Base-by-base conservation (phyloP, 495 filamentous ascomycete species). In the Lepraria neglecta region DNA sequence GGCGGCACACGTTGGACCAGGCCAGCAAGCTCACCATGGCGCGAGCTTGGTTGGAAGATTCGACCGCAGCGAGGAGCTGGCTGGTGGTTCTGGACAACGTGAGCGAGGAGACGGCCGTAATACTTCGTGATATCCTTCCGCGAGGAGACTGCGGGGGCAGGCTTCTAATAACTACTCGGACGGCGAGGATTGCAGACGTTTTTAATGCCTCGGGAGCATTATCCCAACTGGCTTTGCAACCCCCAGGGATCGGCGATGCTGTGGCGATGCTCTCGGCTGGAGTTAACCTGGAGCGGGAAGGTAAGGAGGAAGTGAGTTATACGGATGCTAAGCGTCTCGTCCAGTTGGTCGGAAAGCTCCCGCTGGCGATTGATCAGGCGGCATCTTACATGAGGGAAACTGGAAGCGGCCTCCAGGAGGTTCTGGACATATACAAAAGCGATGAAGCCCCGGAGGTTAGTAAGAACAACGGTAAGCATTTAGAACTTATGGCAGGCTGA, bases 291-390 rank as follows among this genome's bases (percentile, higher is more conserved):
- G 46, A 44, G n/a, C 30, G 31, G 52, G 35, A 63, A 21, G 21
- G 11, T 30, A 44, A 3, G 21, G 28, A 5, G 3, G 44, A 59
- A 51, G 31, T 30, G 14, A 58, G 44, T n/a, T 53, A 52, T 63
- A 30, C 28, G 42, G 45, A 53, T 58, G 17, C 42, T 51, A 54
- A 58, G 55, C 30, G 33, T 27, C 28, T 63, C 17, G 38, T 63
- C n/a, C 55, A 28, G 45, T 48, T 24, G 17, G 61, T 63, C 30
- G 61, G 53, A 53, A 50, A 50, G 21, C 44, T 63, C n/a, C 61
- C 55, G 21, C 54, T 63, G 44, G 61, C 61, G 3, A 63, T 63
- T 44, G 51, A 63, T 27, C 43, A 63, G 46, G 61, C 61, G 5
- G 61, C 53, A 58, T 63, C 61, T 15, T 63, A 63, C 52, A 33